Base-by-base conservation (phyloP, 1,284 basidiomycete genomes). In the Xanthoconium separans region DNA sequence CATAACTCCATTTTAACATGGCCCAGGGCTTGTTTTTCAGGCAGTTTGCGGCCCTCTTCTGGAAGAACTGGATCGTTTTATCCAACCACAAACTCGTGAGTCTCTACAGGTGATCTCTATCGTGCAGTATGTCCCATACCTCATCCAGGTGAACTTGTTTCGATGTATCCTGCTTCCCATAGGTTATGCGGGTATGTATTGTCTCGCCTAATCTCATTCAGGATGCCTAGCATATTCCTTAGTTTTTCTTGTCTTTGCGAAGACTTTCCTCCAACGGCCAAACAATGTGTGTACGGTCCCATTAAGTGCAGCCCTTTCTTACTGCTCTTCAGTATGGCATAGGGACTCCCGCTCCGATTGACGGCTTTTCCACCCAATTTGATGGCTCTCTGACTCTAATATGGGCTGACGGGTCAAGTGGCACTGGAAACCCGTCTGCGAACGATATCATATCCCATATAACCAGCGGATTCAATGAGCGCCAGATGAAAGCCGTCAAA, bases 41-140 rank as follows among this genome's bases (percentile, higher is more conserved):
- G 27, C 88, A 91, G 70, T 80, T 85, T 57, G 68, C 69, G 11
- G 83, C 81, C 5, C 70, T 91, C 39, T 79, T 82, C 51, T 78
- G 81, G 77, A 91, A 91, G 77, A 90, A 91, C 61, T 88, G 84
- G 85, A 87, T 85, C 49, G 77, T 87, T 15, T 69, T 85, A 30
- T 79, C 77, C 20, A 85, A 82, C 65, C 83, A 85, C 66, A 78
- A 82, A 52, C 72, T 82, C 62, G 86, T 88, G 63, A 69, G 85
- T 76, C 9, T 45, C 5, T 16, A 8, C 8, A 7, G 4, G 18
- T 8, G 16, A 18, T 31, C 46, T 18, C 29, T 12, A 44, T 48
- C 16, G 47, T 40, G 15, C 22, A 27, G 44, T 55, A 48, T 60
- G 58, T 58, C 47, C 62, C 57, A 50, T 37, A 55, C 12, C 6